A percentile compares a stretch with the other conserved stretches of the same genome.
Evolutionary conservation across 2,329 filamentous ascomycete genomes (phyloP).

Genomic region (Paecilomyces niveus): DNA sequence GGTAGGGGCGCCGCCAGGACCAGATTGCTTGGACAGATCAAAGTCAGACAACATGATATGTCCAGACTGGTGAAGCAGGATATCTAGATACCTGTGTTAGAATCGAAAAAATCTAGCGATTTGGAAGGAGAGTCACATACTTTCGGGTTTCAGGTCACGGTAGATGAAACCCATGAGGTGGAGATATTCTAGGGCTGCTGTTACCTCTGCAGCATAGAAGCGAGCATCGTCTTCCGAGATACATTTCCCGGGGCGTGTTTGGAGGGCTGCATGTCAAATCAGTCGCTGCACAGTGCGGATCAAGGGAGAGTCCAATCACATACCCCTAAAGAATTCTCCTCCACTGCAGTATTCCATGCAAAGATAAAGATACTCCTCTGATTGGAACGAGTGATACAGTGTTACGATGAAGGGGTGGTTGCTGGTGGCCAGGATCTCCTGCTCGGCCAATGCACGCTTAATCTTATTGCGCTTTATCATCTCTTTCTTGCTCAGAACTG

Average conservation of each 20-base stretch:
- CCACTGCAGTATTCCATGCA: conserved; percentile 99
- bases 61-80: conserved; percentile 95
- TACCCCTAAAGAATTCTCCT: conserved; percentile 86
- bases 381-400: conserved; percentile 97
- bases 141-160: conserved; percentile 92
- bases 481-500: conserved; percentile 98
- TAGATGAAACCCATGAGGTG: conserved; percentile 99
- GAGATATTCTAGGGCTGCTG: conserved; percentile 89
- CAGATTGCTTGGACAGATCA: conserved; percentile 95
- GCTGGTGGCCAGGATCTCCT: conserved; percentile 95
- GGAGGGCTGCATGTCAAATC: conserved; percentile 54
- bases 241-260: conserved; percentile 94
- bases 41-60: conserved; percentile 99
- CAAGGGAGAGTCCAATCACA: conserved; percentile 7
- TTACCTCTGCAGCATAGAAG: conserved; percentile 97
- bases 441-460: conserved; percentile 93
- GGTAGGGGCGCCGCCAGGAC: conserved; percentile 87
- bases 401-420: conserved; percentile 99
- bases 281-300: conserved; percentile 6
- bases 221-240: conserved; percentile 94
- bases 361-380: conserved; percentile 95
- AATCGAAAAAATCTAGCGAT: background rate
- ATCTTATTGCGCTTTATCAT: conserved; percentile 99
- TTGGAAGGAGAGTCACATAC: conserved; percentile 47
- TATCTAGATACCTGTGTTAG: conserved; percentile 59